Percentiles rank a stretch among this genome's conserved stretches.
These are phyloP conservation scores for Chaetomiaceae sp. DNA, from an alignment of 2,329 filamentous ascomycete genomes.

Conservation along the genomic window DNA sequence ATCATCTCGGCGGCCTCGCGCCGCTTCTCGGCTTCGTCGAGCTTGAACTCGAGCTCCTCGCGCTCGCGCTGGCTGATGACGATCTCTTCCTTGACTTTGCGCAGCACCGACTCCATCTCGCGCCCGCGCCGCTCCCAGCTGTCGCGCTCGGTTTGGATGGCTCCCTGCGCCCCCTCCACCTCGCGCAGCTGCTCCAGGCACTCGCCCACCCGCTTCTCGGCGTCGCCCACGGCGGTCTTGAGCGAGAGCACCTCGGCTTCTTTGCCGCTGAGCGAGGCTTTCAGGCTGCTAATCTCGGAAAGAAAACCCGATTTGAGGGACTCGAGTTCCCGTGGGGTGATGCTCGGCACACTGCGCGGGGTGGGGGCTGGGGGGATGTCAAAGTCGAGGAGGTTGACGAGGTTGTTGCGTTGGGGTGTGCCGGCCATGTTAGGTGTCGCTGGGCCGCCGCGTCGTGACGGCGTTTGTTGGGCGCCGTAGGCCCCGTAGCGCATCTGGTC, in stretches of 20 bases:
- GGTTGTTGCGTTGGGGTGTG: constrained; percentile 48
- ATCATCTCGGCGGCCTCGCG: constrained; percentile 70
- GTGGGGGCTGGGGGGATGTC: constrained; percentile 93
- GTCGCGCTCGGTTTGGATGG: constrained; percentile 68
- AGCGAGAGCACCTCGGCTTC: constrained; percentile 87
- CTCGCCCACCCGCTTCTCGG: constrained; percentile 86
- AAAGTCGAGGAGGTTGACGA: constrained; percentile 76
- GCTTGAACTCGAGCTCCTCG: constrained; percentile 69
- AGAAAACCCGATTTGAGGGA: constrained; percentile 85
- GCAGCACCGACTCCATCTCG: constrained; percentile 79
- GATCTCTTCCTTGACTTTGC: constrained; percentile 77
- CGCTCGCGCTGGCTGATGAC: constrained; percentile 72
- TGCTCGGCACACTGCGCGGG: constrained; percentile 81
- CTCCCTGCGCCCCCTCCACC: constrained; percentile 65
- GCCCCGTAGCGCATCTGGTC: constrained; percentile 56
- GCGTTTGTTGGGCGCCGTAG: constrained; percentile 39
- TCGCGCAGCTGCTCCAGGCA: constrained; percentile 79
- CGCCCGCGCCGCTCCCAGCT: constrained; percentile 80
- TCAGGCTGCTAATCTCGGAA: constrained; percentile 91
- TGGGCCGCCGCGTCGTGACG: constrained; percentile 33
- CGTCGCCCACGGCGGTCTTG: constrained; percentile 82
- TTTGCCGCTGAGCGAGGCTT: constrained; percentile 84
- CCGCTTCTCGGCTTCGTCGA: constrained; percentile 72
- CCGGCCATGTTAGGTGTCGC: constrained; percentile 25
- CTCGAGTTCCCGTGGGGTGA: constrained; percentile 89